Evolutionary conservation across 257 asterid genomes (phyloP).

Genomic region (Nemophila menziesii): DNA sequence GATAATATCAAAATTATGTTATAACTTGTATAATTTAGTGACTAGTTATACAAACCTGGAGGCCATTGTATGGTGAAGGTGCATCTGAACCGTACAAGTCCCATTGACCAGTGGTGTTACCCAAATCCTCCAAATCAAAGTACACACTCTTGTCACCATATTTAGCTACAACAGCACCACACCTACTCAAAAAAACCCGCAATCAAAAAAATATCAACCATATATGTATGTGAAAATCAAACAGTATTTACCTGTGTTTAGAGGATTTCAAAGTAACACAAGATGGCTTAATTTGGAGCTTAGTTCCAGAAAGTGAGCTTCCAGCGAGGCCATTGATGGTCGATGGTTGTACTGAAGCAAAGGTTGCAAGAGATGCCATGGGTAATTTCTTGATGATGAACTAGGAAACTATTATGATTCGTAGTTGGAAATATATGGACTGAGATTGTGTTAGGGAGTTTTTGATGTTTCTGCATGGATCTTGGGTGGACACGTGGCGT

Average conservation of each 20-base stretch:
- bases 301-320: slow-evolving; percentile 71
- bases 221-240: neutral
- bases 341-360: slow-evolving; percentile 49
- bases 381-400: neutral
- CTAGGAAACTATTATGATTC: slow-evolving; percentile 1
- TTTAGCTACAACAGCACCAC: slow-evolving; percentile 77
- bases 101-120: slow-evolving; percentile 94
- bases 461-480: neutral
- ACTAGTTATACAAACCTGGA: slow-evolving; percentile 40
- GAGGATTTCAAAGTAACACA: slow-evolving; percentile 39
- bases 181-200: slow-evolving; percentile 23
- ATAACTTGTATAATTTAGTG: too few relatives aligned
- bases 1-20: too few relatives aligned
- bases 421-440: neutral
- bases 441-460: neutral
- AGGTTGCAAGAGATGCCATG: slow-evolving; percentile 73
- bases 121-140: slow-evolving; percentile 90
- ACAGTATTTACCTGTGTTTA: slow-evolving; percentile 39
- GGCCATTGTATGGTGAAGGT: slow-evolving; percentile 84
- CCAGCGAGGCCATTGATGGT: slow-evolving; percentile 78
- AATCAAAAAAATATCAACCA: neutral
- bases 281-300: slow-evolving; percentile 55
- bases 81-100: slow-evolving; percentile 95
- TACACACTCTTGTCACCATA: slow-evolving; percentile 90
- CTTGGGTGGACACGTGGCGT: neutral